These are phyloP conservation scores for Cenchrus purpureus DNA, from an alignment of 176 grass and related monocot genomes.

Conservation along the genomic window DNA sequence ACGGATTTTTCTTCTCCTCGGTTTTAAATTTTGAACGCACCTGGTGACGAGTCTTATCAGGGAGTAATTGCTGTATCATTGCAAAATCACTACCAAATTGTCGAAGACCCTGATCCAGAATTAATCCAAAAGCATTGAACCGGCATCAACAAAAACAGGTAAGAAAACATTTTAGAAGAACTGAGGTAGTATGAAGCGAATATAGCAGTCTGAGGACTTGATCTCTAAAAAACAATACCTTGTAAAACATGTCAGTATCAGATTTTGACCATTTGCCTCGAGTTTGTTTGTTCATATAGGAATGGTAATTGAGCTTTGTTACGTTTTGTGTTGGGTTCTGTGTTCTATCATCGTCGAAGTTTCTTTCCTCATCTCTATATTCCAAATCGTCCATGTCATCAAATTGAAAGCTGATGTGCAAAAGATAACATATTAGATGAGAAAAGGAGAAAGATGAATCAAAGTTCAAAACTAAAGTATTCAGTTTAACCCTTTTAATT, in stretches of 20 bases:
- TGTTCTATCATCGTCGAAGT: conserved; percentile 33
- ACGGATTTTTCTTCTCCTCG: conserved; percentile 77
- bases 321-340: conserved; percentile 25
- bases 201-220: conserved; percentile 20
- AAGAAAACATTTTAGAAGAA: conserved; percentile 3
- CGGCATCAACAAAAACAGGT: conserved; percentile 9
- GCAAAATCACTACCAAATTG: conserved; percentile 97
- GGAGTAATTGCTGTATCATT: conserved; percentile 92
- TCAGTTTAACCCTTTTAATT: neutral
- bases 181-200: conserved; percentile 4
- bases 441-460: neutral
- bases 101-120: conserved; percentile 66
- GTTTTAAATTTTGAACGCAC: conserved; percentile 81
- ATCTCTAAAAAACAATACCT: conserved; percentile 60
- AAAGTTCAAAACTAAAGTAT: neutral
- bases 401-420: conserved; percentile 30
- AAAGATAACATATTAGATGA: conserved; percentile 6
- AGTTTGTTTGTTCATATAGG: conserved; percentile 68
- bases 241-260: conserved; percentile 84
- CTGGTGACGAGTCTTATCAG: conserved; percentile 76
- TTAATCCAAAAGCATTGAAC: conserved; percentile 28
- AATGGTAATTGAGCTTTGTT: conserved; percentile 89
- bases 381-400: conserved; percentile 45
- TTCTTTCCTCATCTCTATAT: conserved; percentile 34
- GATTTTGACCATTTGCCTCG: conserved; percentile 75